These are phyloP conservation scores for Rhizopus microsporus DNA, from an alignment of 371 early-diverging fungal genomes.

Conservation along the genomic window DNA sequence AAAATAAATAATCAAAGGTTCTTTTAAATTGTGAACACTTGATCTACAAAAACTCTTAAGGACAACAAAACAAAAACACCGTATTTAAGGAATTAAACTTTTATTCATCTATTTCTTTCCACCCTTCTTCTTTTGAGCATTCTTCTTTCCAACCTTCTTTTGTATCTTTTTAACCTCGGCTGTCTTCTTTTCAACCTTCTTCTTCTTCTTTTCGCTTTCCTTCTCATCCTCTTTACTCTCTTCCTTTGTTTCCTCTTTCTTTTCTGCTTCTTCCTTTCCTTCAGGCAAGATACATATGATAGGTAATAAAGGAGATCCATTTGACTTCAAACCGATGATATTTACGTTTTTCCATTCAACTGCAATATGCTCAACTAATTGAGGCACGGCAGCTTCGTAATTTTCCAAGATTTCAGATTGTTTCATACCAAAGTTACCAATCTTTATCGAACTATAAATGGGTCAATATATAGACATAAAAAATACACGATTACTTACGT, in stretches of 20 bases:
- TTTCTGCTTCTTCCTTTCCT: background rate
- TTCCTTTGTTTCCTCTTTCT: background rate
- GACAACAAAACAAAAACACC: too few species aligned
- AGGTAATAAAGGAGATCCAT: conserved; percentile 19
- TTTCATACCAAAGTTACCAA: conserved; percentile 26
- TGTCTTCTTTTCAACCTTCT: background rate
- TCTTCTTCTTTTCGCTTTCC: background rate
- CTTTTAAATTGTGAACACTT: too few species aligned
- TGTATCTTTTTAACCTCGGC: too few species aligned
- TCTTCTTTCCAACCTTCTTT: too few species aligned
- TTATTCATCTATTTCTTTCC: too few species aligned
- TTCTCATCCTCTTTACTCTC: background rate
- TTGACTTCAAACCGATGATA: conserved; percentile 11
- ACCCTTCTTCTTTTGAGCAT: too few species aligned
- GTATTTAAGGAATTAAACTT: too few species aligned
- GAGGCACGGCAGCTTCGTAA: conserved; percentile 14
- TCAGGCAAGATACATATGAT: conserved; percentile 15
- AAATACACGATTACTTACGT: conserved; percentile 14
- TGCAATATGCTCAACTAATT: conserved; percentile 15
- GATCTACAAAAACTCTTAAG: too few species aligned
- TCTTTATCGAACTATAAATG: conserved; percentile 14
- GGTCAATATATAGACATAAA: background rate
- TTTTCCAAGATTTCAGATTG: conserved; percentile 20
- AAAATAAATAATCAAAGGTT: too few species aligned
- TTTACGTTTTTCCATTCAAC: conserved; percentile 19